These are phyloP conservation scores for Typha latifolia DNA, from an alignment of 176 grass and related monocot species.

Conservation along the genomic window DNA sequence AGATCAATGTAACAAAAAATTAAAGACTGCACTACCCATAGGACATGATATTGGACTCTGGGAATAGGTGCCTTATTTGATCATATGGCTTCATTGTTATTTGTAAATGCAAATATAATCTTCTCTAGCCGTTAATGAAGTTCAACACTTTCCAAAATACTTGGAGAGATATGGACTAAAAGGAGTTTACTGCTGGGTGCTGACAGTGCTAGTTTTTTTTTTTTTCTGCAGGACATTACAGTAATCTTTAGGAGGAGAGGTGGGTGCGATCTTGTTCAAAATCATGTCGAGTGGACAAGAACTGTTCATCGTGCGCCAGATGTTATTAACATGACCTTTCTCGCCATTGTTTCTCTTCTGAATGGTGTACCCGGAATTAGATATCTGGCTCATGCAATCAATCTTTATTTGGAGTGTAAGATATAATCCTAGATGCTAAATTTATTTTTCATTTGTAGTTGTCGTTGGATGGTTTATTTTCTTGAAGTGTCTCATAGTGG, in stretches of 20 bases:
- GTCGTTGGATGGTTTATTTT: no score
- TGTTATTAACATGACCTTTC: slow-evolving; percentile 96
- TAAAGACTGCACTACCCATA: no score
- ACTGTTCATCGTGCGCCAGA: slow-evolving; percentile 76
- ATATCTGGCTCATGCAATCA: slow-evolving; percentile 74
- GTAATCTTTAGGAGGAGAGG: slow-evolving; percentile 99
- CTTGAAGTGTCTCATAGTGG: no score
- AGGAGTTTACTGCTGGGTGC: no score
- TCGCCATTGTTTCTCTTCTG: slow-evolving; percentile 78
- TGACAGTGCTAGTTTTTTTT: slow-evolving; percentile 7
- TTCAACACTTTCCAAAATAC: no score
- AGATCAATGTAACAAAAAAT: no score
- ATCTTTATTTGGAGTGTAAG: slow-evolving; percentile 92
- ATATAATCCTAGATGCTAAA: slow-evolving; percentile 7
- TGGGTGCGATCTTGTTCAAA: slow-evolving; percentile 93
- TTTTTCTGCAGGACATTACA: slow-evolving; percentile 69
- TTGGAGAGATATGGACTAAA: no score
- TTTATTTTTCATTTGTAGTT: slow-evolving; percentile 15
- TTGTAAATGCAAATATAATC: no score
- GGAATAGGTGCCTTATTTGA: no score
- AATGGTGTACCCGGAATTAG: slow-evolving; percentile 58
- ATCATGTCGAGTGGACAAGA: slow-evolving; percentile 61
- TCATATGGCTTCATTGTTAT: no score
- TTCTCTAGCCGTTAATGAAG: no score
- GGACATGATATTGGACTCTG: no score